Evolutionary conservation across 805 yeast genomes (phyloP), one percentile per base, ranked within the genome.

Genomic region (Clavispora phyllophila): DNA sequence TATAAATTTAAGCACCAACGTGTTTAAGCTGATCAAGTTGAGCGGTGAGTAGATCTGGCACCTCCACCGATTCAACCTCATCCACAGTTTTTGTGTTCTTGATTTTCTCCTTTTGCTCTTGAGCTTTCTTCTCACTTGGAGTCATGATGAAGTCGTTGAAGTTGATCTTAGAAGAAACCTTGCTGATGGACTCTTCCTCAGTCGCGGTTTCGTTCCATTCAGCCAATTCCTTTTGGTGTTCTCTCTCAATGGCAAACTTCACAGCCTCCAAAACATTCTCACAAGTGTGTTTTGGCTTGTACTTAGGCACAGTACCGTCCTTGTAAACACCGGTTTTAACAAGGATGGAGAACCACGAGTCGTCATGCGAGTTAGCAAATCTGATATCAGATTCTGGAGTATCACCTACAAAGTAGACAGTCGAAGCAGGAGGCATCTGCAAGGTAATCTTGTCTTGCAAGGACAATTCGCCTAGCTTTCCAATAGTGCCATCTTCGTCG

Each of bases 281-380:
- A 60, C 86, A 81, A 36, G 73, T 75, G 53, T 81, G 80, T 61
- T 84, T 87, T 45, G 95, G 95, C 59, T 77, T 73, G 62, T 87
- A 85, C 56, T 81, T 83, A 17, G 95, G 95, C 17, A 63, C 75
- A 8, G 91, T 81, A 17, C 91, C 90, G 36, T 76, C 87, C 64
- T 84, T 81, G 64, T 85, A 86, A 44, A 86, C 95, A 60, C 95
- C 95, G 29, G 95, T 86, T 64, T 86, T 83, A 31, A 86, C 95
- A 56, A 86, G 71, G 45, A 87, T 86, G 22, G 95, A 85, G 64
- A 75, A 81, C 95, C 95, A 86, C 24, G 88, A 79, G 46, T 78
- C 78, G 59, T 86, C 93, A 63, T 85, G 91, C 15, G 89, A 81
- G 67, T 86, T 86, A 41, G 95, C 95, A 66, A 87, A 87, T 62